These are phyloP conservation scores for Pyricularia grisea DNA, from an alignment of 2,329 filamentous ascomycete genomes.

Conservation along the genomic window DNA sequence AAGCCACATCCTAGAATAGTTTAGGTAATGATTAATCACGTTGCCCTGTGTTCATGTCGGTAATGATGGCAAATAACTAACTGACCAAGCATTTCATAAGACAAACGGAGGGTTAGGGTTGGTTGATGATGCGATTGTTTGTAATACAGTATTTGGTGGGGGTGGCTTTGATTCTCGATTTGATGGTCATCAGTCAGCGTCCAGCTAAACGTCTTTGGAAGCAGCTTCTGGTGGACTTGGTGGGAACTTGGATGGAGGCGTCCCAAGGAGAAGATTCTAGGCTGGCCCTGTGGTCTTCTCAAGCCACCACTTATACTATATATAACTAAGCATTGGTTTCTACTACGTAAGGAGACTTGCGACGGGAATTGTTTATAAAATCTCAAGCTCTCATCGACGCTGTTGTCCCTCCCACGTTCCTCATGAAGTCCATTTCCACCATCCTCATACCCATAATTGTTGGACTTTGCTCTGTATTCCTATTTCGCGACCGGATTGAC, in stretches of 20 bases:
- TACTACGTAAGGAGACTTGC: neutral
- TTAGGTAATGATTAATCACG: too few relatives aligned
- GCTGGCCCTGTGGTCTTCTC: neutral
- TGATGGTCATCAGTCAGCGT: neutral
- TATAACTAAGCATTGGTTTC: neutral
- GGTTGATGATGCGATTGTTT: slow-evolving; percentile 10
- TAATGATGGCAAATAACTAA: neutral
- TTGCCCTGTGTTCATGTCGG: too few relatives aligned
- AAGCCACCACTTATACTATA: neutral
- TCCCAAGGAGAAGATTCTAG: neutral
- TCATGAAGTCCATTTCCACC: slow-evolving; percentile 27
- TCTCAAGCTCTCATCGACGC: neutral
- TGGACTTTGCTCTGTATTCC: slow-evolving; percentile 24
- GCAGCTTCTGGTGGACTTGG: neutral
- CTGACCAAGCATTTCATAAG: neutral
- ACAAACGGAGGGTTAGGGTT: neutral
- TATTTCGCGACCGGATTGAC: slow-evolving; percentile 21
- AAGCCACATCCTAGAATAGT: too few relatives aligned
- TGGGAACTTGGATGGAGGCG: neutral
- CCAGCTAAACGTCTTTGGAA: neutral
- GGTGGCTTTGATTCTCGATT: neutral
- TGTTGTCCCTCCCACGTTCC: slow-evolving; percentile 1
- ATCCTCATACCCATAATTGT: slow-evolving; percentile 27
- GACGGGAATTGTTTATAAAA: neutral
- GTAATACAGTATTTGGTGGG: slow-evolving; percentile 1